These are phyloP conservation scores for Endothia cerciana DNA, from an alignment of 2,329 filamentous ascomycete genomes.

Conservation along the genomic window DNA sequence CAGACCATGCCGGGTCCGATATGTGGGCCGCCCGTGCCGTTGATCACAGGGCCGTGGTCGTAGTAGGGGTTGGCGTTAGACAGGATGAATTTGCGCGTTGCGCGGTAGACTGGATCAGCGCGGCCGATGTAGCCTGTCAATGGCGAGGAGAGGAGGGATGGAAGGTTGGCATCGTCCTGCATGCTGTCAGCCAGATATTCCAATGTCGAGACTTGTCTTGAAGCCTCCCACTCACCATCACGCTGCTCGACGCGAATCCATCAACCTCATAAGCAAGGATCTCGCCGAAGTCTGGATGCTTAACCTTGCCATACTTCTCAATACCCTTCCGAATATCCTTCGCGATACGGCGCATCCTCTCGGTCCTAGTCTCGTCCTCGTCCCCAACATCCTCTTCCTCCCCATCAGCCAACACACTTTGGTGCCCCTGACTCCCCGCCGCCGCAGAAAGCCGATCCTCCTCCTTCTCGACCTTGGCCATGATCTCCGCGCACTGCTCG, in stretches of 20 bases:
- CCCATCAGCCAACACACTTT: constrained; percentile 13
- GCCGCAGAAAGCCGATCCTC: constrained; percentile 28
- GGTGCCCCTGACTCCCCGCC: constrained; percentile 1
- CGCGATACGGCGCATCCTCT: constrained; percentile 55
- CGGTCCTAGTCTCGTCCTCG: constrained; percentile 34
- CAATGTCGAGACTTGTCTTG: not conserved
- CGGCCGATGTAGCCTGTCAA: constrained; percentile 55
- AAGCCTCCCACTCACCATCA: constrained; percentile 23
- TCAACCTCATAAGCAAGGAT: constrained; percentile 70
- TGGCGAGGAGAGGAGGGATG: constrained; percentile 58
- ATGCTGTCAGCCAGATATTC: not conserved
- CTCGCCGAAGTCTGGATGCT: constrained; percentile 60
- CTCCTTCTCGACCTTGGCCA: constrained; percentile 40
- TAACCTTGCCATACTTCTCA: constrained; percentile 68
- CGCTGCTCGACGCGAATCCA: constrained; percentile 47
- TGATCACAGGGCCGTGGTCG: constrained; percentile 28
- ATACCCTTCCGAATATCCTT: constrained; percentile 68
- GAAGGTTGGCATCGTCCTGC: constrained; percentile 60
- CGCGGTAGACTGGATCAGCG: constrained; percentile 61
- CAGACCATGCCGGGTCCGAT: constrained; percentile 62
- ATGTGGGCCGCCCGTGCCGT: constrained; percentile 36
- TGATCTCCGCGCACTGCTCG: constrained; percentile 43
- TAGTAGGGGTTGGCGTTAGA: constrained; percentile 66
- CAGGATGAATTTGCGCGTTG: constrained; percentile 70
- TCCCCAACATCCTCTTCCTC: not conserved